These are phyloP conservation scores for Onygena corvina DNA, from an alignment of 2,329 filamentous ascomycete species.

Conservation along the genomic window DNA sequence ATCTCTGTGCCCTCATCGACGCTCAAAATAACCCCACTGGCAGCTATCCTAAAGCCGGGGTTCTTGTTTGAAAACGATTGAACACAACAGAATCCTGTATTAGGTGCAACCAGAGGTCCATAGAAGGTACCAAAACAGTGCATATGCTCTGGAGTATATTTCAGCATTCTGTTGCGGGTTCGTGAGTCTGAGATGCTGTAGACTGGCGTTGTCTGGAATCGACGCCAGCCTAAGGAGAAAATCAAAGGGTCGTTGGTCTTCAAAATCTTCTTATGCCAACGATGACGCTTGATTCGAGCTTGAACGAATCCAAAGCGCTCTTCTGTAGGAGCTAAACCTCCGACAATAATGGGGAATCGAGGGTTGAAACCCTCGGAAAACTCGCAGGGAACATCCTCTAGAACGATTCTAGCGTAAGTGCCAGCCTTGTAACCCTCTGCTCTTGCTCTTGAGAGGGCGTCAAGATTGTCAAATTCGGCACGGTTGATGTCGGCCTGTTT, in stretches of 20 bases:
- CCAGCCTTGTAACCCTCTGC: slow-evolving; percentile 88
- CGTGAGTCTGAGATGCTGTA: slow-evolving; percentile 93
- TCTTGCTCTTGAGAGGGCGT: slow-evolving; percentile 66
- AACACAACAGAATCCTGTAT: slow-evolving; percentile 89
- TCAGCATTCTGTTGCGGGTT: slow-evolving; percentile 91
- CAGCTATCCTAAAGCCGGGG: slow-evolving; percentile 85
- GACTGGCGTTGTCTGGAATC: slow-evolving; percentile 83
- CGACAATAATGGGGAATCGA: slow-evolving; percentile 71
- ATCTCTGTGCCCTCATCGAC: slow-evolving; percentile 96
- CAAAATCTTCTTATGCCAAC: slow-evolving; percentile 98
- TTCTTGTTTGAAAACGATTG: slow-evolving; percentile 76
- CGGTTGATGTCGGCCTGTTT: slow-evolving; percentile 97
- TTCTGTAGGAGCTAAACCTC: slow-evolving; percentile 85
- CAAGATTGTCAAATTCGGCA: slow-evolving; percentile 76
- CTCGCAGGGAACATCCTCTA: slow-evolving; percentile 81
- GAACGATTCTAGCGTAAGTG: slow-evolving; percentile 81
- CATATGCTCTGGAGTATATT: slow-evolving; percentile 99
- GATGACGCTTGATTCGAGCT: slow-evolving; percentile 88
- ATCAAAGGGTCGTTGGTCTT: slow-evolving; percentile 97
- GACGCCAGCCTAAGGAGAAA: slow-evolving; percentile 89
- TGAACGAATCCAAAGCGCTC: slow-evolving; percentile 93
- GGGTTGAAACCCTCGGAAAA: slow-evolving; percentile 75
- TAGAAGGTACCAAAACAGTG: slow-evolving; percentile 96
- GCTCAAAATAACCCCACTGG: slow-evolving; percentile 82
- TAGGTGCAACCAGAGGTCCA: slow-evolving; percentile 85